Base-by-base conservation (phyloP, 805 yeast genomes). In the Candida maltosa region DNA sequence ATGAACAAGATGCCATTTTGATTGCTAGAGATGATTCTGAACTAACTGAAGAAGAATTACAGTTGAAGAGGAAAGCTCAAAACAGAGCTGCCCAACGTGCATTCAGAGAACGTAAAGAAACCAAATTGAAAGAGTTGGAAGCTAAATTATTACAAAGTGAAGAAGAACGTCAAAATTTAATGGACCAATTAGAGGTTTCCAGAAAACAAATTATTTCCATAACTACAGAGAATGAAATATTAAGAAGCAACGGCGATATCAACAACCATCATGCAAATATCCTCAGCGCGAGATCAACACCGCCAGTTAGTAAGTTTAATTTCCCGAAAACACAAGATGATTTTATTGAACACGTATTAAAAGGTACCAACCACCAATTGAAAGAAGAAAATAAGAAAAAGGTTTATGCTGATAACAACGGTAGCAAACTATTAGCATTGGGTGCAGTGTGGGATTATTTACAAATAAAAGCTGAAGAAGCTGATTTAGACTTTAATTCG, bases 51-150 rank as follows among this genome's bases (percentile, higher is more conserved):
- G 60, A 56, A 15, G 67, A 78, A 40, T 47, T 75, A 5, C 70
- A 69, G 14, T 62, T 71, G 43, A 78, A 76, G 54, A 72, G 85
- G 34, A 83, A 79, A 51, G 87, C 87, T 2, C 93, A 83, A 54
- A 85, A 86, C 52, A 67, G 95, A 49, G 89, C 89, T 8, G 95
- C 95, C 1, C 95, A 87, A 60, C 68, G 88, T 46, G 95, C 95
- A 2, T 87, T 84, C 58, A 66, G 95, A 41, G 89, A 85, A 56
- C 75, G 94, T 32, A 84, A 83, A 55, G 93, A 84, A 54, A 75
- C 76, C 33, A 78, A 74, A 47, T 58, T 83, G 41, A 81, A 80
- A 52, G 88, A 82, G 46, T 65, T 87, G 28, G 81, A 83, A 45
- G 59, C 59, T 3, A 78, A 78, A 52, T 60, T 87, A 41, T 59